Conservation (phyloP, 148 eudicot species). For the Chenopodium suecicum region DNA sequence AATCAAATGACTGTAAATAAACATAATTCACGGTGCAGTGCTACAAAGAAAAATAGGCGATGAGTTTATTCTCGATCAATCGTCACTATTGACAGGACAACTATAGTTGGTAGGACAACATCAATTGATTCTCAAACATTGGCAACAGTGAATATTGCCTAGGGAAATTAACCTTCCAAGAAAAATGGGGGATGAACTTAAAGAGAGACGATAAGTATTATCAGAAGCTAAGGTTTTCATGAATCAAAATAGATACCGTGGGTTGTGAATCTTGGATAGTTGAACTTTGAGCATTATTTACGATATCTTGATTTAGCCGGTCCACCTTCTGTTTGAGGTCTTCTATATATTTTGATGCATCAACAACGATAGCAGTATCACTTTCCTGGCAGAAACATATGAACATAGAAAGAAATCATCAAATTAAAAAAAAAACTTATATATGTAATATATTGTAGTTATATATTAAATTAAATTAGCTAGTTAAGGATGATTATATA, state of each 20-base stretch:
- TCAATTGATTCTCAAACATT: not conserved
- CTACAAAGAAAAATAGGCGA: not conserved
- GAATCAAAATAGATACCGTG: constrained; percentile 32
- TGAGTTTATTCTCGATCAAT: not conserved
- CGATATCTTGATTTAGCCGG: constrained; percentile 54
- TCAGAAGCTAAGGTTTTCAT: not conserved
- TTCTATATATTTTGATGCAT: constrained; percentile 81
- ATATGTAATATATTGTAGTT: not conserved
- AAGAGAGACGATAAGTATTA: not conserved
- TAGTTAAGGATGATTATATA: not conserved
- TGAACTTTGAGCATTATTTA: constrained; percentile 41
- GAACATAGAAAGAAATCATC: not conserved
- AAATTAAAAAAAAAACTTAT: not conserved
- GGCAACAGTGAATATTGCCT: not conserved
- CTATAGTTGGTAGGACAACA: not conserved
- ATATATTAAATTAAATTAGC: not conserved
- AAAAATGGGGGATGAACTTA: not conserved
- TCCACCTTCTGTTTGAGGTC: constrained; percentile 80
- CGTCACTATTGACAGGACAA: not conserved
- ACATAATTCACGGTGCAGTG: not conserved
- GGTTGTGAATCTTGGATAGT: constrained; percentile 45
- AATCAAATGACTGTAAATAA: not conserved
- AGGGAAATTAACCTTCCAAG: not conserved
- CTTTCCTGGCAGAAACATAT: constrained; percentile 40
- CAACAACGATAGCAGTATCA: constrained; percentile 63